These are phyloP conservation scores for Calonectria hawksworthii DNA, from an alignment of 2,329 filamentous ascomycete species.

Conservation along the genomic window DNA sequence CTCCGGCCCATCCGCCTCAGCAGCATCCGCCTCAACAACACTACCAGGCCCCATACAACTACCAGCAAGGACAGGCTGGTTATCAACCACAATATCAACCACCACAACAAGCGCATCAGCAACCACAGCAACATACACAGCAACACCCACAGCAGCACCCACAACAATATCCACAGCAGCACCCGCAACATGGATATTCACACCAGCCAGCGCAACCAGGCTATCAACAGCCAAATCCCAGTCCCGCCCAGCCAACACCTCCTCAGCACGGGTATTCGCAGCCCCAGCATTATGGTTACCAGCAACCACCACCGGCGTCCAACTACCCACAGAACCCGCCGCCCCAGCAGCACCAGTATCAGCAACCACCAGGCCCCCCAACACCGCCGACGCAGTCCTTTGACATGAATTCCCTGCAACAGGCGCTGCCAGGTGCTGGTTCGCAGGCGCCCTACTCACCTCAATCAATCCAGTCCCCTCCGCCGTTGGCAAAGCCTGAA, in stretches of 20 bases:
- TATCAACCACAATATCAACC: background rate
- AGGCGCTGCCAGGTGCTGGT: background rate
- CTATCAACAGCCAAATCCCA: background rate
- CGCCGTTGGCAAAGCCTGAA: background rate
- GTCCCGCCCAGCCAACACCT: background rate
- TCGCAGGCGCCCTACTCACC: background rate
- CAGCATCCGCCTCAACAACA: background rate
- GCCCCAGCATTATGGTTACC: background rate
- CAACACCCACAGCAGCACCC: background rate
- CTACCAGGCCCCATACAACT: background rate
- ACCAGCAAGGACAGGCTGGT: background rate
- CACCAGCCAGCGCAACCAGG: background rate
- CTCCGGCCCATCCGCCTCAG: background rate
- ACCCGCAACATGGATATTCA: background rate
- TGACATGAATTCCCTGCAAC: slow-evolving; percentile 14
- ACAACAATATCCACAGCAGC: background rate
- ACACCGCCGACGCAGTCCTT: slow-evolving; percentile 4
- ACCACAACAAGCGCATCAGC: background rate
- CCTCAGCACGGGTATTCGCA: background rate
- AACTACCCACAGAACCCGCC: background rate
- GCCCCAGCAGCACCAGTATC: background rate
- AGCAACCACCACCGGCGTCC: background rate
- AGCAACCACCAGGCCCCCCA: background rate
- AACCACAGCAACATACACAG: background rate
- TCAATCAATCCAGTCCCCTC: background rate